Evolutionary conservation across 2,329 filamentous ascomycete genomes (phyloP).

Genomic region (Fusarium siculi): DNA sequence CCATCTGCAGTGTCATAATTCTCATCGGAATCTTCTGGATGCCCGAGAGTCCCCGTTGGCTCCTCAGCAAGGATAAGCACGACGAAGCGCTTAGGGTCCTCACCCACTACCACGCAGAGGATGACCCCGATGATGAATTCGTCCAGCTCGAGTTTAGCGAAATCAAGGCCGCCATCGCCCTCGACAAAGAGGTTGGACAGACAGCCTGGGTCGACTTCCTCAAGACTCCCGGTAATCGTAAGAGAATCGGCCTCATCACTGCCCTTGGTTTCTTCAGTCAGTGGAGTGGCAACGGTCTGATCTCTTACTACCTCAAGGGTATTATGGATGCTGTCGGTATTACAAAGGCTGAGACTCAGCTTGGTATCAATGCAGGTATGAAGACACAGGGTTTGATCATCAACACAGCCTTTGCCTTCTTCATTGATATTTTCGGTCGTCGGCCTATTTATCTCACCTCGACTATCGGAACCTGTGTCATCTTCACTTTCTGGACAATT

Average conservation of each 20-base stretch:
- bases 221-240: conserved; percentile 42
- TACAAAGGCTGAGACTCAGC: conserved; percentile 50
- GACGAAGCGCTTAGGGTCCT: conserved; percentile 32
- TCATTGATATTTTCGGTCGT: conserved; percentile 37
- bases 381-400: conserved; percentile 15
- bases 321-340: conserved; percentile 29
- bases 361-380: conserved; percentile 40
- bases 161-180: conserved; percentile 29
- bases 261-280: conserved; percentile 28
- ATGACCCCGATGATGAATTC: conserved; percentile 9
- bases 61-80: conserved; percentile 35
- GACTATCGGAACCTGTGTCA: conserved; percentile 42
- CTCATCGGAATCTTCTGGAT: conserved; percentile 16
- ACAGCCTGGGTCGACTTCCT: conserved; percentile 38
- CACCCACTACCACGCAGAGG: conserved; percentile 33
- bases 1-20: conserved; percentile 27
- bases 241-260: conserved; percentile 42
- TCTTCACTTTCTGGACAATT: conserved; percentile 38
- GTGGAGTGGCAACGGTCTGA: conserved; percentile 29
- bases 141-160: conserved; percentile 31
- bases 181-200: conserved; percentile 30
- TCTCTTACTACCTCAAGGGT: conserved; percentile 24
- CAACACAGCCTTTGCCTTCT: conserved; percentile 34
- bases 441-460: conserved; percentile 18
- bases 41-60: conserved; percentile 37